Evolutionary conservation across 1,139 yeast genomes (phyloP).

Genomic region (Scheffersomyces illinoinensis): DNA sequence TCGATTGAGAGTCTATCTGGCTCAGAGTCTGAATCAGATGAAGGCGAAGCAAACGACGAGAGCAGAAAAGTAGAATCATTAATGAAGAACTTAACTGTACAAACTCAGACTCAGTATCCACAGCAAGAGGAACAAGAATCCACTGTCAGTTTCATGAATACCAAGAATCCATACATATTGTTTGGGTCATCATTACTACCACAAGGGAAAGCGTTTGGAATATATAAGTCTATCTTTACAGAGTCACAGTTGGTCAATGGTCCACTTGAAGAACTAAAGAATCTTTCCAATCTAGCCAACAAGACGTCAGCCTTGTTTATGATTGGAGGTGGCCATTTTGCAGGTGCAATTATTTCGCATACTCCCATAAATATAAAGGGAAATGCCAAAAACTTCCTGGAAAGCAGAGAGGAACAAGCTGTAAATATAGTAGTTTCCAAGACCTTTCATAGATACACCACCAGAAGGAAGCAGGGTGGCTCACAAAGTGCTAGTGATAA

Average conservation of each 20-base stretch:
- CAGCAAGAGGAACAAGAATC: constrained; percentile 26
- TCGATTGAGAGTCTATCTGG: constrained; percentile 64
- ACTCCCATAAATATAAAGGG: constrained; percentile 58
- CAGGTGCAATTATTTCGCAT: constrained; percentile 90
- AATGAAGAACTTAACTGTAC: constrained; percentile 30
- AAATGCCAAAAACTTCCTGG: constrained; percentile 45
- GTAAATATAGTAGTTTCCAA: constrained; percentile 73
- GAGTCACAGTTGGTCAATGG: constrained; percentile 25
- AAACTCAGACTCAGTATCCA: constrained; percentile 6
- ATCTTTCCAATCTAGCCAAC: constrained; percentile 23
- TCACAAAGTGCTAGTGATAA: constrained; percentile 92
- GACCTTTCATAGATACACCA: constrained; percentile 92
- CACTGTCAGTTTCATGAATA: constrained; percentile 54
- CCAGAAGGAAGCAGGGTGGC: constrained; percentile 97
- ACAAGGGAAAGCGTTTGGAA: constrained; percentile 55
- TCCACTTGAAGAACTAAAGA: constrained; percentile 46
- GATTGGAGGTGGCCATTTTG: constrained; percentile 99
- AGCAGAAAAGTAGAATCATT: constrained; percentile 30
- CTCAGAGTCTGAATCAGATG: constrained; percentile 39
- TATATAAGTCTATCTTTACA: constrained; percentile 67
- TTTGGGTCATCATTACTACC: constrained; percentile 52
- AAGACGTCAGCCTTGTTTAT: constrained; percentile 70
- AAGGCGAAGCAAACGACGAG: constrained; percentile 14
- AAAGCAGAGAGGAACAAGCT: constrained; percentile 52
- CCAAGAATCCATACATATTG: constrained; percentile 62